These are phyloP conservation scores for Apophysomyces ossiformis DNA, from an alignment of 371 early-diverging fungal genomes.

Conservation along the genomic window DNA sequence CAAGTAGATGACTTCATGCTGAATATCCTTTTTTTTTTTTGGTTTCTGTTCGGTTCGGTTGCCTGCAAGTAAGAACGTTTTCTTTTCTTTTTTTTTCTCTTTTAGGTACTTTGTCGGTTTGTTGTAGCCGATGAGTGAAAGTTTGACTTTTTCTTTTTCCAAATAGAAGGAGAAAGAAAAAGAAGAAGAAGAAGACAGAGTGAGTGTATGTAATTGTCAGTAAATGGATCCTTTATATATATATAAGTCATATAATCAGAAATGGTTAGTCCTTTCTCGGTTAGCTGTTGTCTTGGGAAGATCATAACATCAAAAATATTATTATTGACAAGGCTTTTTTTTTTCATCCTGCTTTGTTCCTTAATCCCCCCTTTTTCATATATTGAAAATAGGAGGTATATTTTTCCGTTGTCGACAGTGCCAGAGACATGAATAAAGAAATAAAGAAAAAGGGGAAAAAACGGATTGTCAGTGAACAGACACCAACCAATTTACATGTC, in stretches of 20 bases:
- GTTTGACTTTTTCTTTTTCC: too few relatives aligned
- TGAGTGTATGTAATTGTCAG: background rate
- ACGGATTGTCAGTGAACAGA: conserved; percentile 7
- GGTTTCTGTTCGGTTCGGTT: background rate
- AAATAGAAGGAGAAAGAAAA: background rate
- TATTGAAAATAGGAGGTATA: conserved; percentile 23
- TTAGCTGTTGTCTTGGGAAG: conserved; percentile 1
- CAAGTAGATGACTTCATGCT: conserved; percentile 24
- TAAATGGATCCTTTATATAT: conserved; percentile 18
- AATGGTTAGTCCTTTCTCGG: background rate
- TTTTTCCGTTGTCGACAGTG: conserved; percentile 8
- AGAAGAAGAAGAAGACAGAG: background rate
- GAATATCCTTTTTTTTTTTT: background rate
- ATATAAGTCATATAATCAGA: conserved; percentile 8
- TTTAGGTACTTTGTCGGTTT: background rate
- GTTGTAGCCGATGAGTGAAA: background rate
- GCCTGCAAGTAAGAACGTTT: background rate
- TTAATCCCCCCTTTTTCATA: conserved; percentile 19
- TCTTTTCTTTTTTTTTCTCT: background rate
- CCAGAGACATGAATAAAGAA: conserved; percentile 1
- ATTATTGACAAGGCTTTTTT: conserved; percentile 21
- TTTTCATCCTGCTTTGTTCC: background rate
- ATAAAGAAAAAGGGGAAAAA: conserved; percentile 11
- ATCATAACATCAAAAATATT: conserved; percentile 6
- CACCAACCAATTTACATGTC: conserved; percentile 58